Percentiles rank a stretch among this genome's conserved stretches.
Evolutionary conservation across 2,329 filamentous ascomycete species (phyloP).

Genomic region (Domatiomyces catenatus): DNA sequence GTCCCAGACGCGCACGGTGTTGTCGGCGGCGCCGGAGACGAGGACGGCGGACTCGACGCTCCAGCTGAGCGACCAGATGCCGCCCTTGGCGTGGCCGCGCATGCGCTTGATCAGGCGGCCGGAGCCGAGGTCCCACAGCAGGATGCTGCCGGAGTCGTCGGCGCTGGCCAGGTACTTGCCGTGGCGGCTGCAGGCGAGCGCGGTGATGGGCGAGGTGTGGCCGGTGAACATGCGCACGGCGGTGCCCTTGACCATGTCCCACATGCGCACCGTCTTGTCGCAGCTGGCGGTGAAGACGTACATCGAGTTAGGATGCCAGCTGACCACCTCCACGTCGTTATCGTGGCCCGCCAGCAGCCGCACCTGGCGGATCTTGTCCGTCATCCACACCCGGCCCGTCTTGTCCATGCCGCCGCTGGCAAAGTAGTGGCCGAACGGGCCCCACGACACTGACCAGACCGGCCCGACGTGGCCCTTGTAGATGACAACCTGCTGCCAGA

Average conservation of each 20-base stretch:
- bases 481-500: conserved; percentile 80
- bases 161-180: conserved; percentile 84
- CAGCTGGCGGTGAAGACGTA: conserved; percentile 89
- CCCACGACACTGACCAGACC: conserved; percentile 76
- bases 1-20: conserved; percentile 89
- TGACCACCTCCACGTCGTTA: conserved; percentile 75
- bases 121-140: conserved; percentile 85
- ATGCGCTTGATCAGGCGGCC: conserved; percentile 80
- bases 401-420: conserved; percentile 75
- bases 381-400: conserved; percentile 78
- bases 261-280: conserved; percentile 93
- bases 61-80: conserved; percentile 86
- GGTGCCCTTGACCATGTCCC: conserved; percentile 75
- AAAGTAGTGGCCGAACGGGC: conserved; percentile 92
- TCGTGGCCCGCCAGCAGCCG: conserved; percentile 86
- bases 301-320: conserved; percentile 86
- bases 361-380: conserved; percentile 78
- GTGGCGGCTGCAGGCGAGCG: conserved; percentile 70
- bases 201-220: conserved; percentile 73
- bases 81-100: conserved; percentile 81
- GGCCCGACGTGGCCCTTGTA: conserved; percentile 89
- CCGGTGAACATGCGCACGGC: conserved; percentile 86
- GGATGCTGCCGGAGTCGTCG: conserved; percentile 75
- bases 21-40: conserved; percentile 78
- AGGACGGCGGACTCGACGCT: conserved; percentile 83